Evolutionary conservation across 371 early-diverging fungal species (phyloP).

Genomic region (Amoeboaphelidium protococcarum): DNA sequence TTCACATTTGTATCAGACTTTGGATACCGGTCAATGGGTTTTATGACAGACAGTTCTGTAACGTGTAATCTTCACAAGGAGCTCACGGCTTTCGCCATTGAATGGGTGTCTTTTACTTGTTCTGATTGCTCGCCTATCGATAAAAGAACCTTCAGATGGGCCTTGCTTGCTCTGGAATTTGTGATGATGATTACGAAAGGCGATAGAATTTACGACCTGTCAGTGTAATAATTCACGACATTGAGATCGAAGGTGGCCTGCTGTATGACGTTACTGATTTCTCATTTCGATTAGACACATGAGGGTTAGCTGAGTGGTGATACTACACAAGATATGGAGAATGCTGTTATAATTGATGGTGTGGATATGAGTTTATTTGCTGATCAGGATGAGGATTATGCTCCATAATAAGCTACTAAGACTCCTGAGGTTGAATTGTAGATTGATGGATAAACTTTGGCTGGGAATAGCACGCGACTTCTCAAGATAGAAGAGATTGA

Average conservation of each 20-base stretch:
- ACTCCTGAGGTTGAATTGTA: background rate
- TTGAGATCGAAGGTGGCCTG: conserved; percentile 31
- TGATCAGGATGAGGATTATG: background rate
- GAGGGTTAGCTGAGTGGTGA: no score
- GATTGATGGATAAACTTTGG: no score
- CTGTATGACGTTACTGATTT: conserved; percentile 48
- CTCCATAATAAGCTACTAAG: background rate
- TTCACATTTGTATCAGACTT: conserved; percentile 58
- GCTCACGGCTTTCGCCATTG: conserved; percentile 38
- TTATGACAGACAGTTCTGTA: conserved; percentile 23
- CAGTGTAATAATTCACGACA: conserved; percentile 34
- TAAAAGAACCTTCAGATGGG: conserved; percentile 63
- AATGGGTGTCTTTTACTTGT: conserved; percentile 59
- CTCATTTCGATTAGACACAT: conserved; percentile 45
- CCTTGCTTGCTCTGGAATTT: conserved; percentile 54
- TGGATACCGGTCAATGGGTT: conserved; percentile 31
- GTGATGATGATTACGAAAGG: conserved; percentile 50
- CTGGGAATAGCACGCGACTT: conserved; percentile 5
- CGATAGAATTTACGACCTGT: conserved; percentile 31
- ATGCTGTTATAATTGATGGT: no score
- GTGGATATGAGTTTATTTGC: background rate
- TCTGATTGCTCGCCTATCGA: conserved; percentile 26
- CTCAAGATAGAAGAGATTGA: conserved; percentile 13
- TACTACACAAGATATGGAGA: no score
- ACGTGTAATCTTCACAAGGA: conserved; percentile 5